Percentiles rank a stretch among this genome's conserved stretches.
These are phyloP conservation scores for Penicillium chermesinum DNA, from an alignment of 495 filamentous ascomycete genomes.

Conservation along the genomic window DNA sequence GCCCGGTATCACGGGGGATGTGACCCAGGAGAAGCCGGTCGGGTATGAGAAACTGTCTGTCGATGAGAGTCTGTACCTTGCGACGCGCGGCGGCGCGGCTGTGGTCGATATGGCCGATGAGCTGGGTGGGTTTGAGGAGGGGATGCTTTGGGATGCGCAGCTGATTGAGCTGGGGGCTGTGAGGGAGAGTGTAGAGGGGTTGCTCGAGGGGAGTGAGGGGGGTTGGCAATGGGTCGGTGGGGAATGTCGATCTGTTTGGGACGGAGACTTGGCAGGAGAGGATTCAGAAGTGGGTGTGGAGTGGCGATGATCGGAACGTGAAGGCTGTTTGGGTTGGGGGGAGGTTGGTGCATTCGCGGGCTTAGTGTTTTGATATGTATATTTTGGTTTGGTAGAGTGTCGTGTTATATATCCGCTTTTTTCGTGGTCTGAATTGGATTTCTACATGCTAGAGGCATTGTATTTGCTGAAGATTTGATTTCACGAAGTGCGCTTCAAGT, in stretches of 20 bases:
- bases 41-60: slow-evolving; percentile 58
- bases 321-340: slow-evolving; percentile 67
- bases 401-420: too few relatives aligned
- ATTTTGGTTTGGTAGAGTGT: neutral
- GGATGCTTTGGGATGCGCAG: slow-evolving; percentile 86
- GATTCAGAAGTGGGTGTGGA: slow-evolving; percentile 88
- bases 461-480: too few relatives aligned
- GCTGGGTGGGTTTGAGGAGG: slow-evolving; percentile 73
- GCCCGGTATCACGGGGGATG: neutral
- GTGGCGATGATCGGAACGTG: slow-evolving; percentile 83
- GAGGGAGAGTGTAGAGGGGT: neutral
- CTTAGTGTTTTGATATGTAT: neutral
- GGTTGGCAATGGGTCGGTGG: slow-evolving; percentile 13
- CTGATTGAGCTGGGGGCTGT: slow-evolving; percentile 56
- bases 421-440: too few relatives aligned
- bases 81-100: slow-evolving; percentile 78
- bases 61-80: slow-evolving; percentile 80
- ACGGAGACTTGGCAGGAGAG: slow-evolving; percentile 74
- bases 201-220: neutral
- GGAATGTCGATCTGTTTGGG: slow-evolving; percentile 71
- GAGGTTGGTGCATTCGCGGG: slow-evolving; percentile 60
- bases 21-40: slow-evolving; percentile 9
- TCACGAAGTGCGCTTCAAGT: too few relatives aligned
- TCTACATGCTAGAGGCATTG: too few relatives aligned
- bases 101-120: slow-evolving; percentile 64